Percentiles rank a stretch among this genome's conserved stretches.
phyloP scores from a whole-genome alignment of 2,329 filamentous ascomycete species.

The Nothomitra cinnamomea region DNA sequence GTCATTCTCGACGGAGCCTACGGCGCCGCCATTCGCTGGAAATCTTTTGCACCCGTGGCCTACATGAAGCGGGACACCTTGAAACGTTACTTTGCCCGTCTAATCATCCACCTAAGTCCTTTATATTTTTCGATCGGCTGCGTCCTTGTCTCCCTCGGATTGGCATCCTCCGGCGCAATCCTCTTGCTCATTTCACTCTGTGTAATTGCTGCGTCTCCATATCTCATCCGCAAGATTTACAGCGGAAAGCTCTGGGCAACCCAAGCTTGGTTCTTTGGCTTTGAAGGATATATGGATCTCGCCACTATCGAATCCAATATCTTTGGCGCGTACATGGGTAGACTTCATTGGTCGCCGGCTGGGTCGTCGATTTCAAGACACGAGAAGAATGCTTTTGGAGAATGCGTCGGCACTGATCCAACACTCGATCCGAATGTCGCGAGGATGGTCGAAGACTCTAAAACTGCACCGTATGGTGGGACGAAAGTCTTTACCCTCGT shows the following conservation, averaged over 20 bases:
- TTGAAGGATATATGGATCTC: constrained; percentile 25
- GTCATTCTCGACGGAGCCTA: constrained; percentile 26
- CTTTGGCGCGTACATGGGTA: constrained; percentile 21
- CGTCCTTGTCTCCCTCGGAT: not conserved
- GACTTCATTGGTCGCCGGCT: constrained; percentile 15
- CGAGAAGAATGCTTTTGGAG: constrained; percentile 13
- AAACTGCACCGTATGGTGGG: not conserved
- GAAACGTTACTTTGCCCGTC: not conserved
- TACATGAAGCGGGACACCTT: not conserved
- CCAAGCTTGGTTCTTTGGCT: constrained; percentile 27
- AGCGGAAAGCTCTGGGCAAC: constrained; percentile 24
- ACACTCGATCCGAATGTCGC: constrained; percentile 1
- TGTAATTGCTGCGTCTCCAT: constrained; percentile 19
- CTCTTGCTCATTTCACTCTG: constrained; percentile 10
- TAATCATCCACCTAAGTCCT: not conserved
- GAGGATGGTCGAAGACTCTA: not conserved
- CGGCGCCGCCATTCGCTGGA: constrained; percentile 28
- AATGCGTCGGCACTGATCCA: constrained; percentile 20
- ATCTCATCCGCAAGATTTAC: constrained; percentile 21
- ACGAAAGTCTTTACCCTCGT: constrained; percentile 21
- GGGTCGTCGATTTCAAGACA: constrained; percentile 20
- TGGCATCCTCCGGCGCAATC: constrained; percentile 6
- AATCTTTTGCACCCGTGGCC: constrained; percentile 17
- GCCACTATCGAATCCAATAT: constrained; percentile 22
- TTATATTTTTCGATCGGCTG: constrained; percentile 17